These are phyloP conservation scores for Linanthus parryae DNA, from an alignment of 148 eudicot genomes.

Conservation along the genomic window DNA sequence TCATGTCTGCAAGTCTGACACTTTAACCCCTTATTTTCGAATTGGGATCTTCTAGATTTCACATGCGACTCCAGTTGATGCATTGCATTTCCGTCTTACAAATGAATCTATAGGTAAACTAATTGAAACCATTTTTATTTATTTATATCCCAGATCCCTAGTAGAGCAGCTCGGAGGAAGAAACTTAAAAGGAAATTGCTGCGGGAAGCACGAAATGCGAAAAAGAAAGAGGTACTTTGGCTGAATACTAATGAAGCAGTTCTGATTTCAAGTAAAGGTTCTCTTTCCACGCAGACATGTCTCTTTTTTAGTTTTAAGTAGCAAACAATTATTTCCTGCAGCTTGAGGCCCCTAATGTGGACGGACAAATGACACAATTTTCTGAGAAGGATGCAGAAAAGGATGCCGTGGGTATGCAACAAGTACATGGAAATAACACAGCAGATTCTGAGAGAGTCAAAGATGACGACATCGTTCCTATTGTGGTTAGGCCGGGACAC, in stretches of 20 bases:
- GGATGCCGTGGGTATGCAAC: slow-evolving; percentile 14
- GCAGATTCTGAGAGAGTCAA: slow-evolving; percentile 17
- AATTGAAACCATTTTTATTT: too few relatives aligned
- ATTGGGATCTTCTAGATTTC: too few relatives aligned
- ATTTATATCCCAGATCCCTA: slow-evolving; percentile 36
- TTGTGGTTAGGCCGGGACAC: slow-evolving; percentile 78
- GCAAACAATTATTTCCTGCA: not conserved
- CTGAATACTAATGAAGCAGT: slow-evolving; percentile 8
- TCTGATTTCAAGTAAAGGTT: not conserved
- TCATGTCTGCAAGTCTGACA: too few relatives aligned
- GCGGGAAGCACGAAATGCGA: slow-evolving; percentile 28
- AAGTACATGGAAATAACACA: slow-evolving; percentile 33
- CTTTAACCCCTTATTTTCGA: too few relatives aligned
- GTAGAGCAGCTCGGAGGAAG: slow-evolving; percentile 60
- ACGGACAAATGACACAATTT: slow-evolving; percentile 28
- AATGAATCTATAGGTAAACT: too few relatives aligned
- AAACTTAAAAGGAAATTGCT: slow-evolving; percentile 39
- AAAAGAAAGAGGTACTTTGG: slow-evolving; percentile 36
- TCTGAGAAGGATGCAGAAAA: slow-evolving; percentile 18
- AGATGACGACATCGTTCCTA: slow-evolving; percentile 61
- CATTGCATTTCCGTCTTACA: not conserved
- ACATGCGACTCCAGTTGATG: not conserved
- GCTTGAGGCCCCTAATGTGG: slow-evolving; percentile 13
- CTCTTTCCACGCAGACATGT: not conserved
- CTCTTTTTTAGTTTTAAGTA: not conserved